These are phyloP conservation scores for Spergularia bocconei DNA, from an alignment of 148 eudicot genomes.

Conservation along the genomic window DNA sequence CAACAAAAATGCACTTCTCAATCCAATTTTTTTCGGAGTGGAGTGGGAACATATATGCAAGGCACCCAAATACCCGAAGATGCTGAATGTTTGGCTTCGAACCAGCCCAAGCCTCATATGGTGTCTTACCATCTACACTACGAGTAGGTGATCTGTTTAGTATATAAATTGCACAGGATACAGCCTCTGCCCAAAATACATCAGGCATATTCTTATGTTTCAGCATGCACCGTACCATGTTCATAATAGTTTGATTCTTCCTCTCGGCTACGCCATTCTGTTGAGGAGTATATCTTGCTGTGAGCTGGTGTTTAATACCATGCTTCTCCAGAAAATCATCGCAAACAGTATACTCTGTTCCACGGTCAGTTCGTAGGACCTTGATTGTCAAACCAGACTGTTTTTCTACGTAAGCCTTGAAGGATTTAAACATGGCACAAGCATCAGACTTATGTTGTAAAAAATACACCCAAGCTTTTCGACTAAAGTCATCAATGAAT, in stretches of 20 bases:
- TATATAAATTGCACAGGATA: neutral
- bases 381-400: neutral
- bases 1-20: constrained; percentile 1
- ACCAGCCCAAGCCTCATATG: constrained; percentile 12
- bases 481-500: constrained; percentile 14
- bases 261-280: constrained; percentile 13
- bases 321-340: neutral
- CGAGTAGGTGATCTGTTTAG: neutral
- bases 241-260: constrained; percentile 14
- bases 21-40: neutral
- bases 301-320: neutral
- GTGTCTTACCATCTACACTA: neutral
- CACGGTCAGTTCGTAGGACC: no score
- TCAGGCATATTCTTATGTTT: neutral
- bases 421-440: neutral
- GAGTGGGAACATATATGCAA: neutral
- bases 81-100: neutral
- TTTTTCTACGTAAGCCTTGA: constrained; percentile 6
- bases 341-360: no score
- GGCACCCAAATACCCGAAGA: constrained; percentile 1
- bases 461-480: constrained; percentile 22
- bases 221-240: neutral
- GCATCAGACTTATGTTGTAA: constrained; percentile 9
- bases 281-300: neutral
- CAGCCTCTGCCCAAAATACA: constrained; percentile 3